phyloP scores from a whole-genome alignment of 345 rosid genomes.

The Luvunga scandens region DNA sequence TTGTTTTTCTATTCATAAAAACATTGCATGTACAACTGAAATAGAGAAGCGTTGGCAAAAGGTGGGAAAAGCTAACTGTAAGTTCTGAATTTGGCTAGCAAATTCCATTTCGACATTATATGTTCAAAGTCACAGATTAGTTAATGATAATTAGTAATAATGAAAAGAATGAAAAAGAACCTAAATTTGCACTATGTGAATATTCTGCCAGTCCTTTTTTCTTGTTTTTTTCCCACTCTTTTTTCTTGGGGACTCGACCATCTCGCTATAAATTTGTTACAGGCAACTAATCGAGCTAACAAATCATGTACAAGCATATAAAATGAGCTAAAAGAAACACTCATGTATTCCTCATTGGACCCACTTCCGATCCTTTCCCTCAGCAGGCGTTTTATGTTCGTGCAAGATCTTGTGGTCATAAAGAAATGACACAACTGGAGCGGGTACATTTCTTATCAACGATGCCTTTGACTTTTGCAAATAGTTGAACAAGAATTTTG shows the following conservation, averaged over 20 bases:
- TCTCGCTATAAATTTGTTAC: constrained; percentile 1
- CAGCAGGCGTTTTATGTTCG: not conserved
- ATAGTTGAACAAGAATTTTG: constrained; percentile 25
- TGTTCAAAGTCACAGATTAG: too few species aligned
- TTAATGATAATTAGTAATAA: not conserved
- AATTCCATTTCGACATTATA: too few species aligned
- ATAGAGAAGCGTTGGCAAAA: too few species aligned
- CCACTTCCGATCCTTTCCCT: constrained; percentile 1
- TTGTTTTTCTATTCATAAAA: too few species aligned
- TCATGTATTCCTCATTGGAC: not conserved
- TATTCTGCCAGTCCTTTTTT: not conserved
- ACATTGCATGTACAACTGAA: too few species aligned
- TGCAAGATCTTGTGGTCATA: constrained; percentile 11
- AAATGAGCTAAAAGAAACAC: not conserved
- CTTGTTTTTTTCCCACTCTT: too few species aligned
- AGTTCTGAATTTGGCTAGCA: too few species aligned
- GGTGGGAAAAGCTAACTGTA: too few species aligned
- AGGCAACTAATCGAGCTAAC: constrained; percentile 15
- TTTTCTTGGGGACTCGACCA: not conserved
- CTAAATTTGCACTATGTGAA: not conserved
- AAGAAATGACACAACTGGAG: constrained; percentile 21
- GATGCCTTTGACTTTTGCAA: constrained; percentile 23
- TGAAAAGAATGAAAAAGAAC: not conserved
- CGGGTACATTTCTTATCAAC: constrained; percentile 34
- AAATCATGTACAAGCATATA: constrained; percentile 5